phyloP scores from a whole-genome alignment of 192 early-diverging fungal genomes.

The Coemansia sp. region DNA sequence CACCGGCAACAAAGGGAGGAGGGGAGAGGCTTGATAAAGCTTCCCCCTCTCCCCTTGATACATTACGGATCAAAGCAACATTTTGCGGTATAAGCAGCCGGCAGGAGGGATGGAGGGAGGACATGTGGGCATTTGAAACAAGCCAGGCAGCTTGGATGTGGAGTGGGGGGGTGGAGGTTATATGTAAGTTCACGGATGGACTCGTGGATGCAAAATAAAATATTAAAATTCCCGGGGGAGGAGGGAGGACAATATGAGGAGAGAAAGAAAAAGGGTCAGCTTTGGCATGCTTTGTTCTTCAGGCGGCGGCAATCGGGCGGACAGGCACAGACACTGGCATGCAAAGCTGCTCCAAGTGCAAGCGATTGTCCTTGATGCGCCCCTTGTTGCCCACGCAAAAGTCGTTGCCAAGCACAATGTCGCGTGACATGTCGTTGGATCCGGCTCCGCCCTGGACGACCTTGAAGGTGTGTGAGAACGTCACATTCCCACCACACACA shows the following conservation, averaged over 20 bases:
- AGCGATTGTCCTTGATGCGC: conserved; percentile 50
- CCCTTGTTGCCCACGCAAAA: conserved; percentile 55
- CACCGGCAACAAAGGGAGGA: too few relatives aligned
- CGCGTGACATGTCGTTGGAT: conserved; percentile 39
- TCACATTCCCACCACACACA: conserved; percentile 54
- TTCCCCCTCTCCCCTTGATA: neutral
- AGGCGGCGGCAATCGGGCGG: conserved; percentile 35
- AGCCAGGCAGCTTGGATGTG: neutral
- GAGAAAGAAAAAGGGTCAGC: too few relatives aligned
- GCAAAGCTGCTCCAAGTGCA: conserved; percentile 47
- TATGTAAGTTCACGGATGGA: too few relatives aligned
- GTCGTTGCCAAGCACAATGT: conserved; percentile 51
- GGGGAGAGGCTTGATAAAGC: too few relatives aligned
- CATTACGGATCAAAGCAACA: too few relatives aligned
- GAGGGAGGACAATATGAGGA: too few relatives aligned
- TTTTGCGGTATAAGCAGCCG: neutral
- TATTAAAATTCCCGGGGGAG: neutral
- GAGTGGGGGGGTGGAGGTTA: too few relatives aligned
- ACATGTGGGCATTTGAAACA: conserved; percentile 6
- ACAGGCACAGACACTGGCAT: conserved; percentile 50
- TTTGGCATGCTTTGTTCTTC: too few relatives aligned
- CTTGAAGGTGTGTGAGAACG: conserved; percentile 51
- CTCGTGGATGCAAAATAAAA: neutral
- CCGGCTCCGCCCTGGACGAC: conserved; percentile 34
- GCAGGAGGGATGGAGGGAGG: too few relatives aligned